Evolutionary conservation across 139 green algal species (phyloP).

Genomic region (Coelastrella sp.): DNA sequence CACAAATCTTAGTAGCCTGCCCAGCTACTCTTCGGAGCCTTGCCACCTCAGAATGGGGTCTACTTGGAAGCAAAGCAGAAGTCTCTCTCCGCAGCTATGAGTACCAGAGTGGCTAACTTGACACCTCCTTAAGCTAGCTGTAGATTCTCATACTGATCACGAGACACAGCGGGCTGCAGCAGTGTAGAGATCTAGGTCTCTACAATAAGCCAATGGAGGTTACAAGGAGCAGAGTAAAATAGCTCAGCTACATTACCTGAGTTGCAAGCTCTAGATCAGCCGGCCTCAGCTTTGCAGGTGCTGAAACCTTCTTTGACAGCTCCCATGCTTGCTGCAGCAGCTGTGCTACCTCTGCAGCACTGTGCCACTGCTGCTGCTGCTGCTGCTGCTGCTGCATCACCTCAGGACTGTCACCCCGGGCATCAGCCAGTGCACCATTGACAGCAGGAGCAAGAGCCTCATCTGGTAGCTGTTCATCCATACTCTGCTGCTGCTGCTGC

Average conservation of each 20-base stretch:
- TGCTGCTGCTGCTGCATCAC: slow-evolving; percentile 8
- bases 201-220: too few species aligned
- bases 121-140: too few species aligned
- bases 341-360: not conserved
- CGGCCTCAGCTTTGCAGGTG: not conserved
- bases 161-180: too few species aligned
- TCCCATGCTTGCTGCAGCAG: not conserved
- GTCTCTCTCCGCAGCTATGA: too few species aligned
- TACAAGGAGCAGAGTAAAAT: too few species aligned
- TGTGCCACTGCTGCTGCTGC: not conserved
- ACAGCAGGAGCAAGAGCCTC: not conserved
- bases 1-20: too few species aligned
- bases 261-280: slow-evolving; percentile 2
- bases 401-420: not conserved
- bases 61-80: too few species aligned
- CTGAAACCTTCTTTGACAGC: not conserved
- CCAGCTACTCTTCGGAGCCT: too few species aligned
- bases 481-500: slow-evolving; percentile 1
- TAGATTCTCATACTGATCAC: too few species aligned
- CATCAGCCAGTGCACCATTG: not conserved
- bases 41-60: too few species aligned
- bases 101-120: too few species aligned
- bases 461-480: not conserved
- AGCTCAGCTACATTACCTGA: slow-evolving; percentile 19
- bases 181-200: too few species aligned